Evolutionary conservation across 805 yeast genomes (phyloP), one percentile per base, ranked within the genome.

Genomic region (Pichia insulana): DNA sequence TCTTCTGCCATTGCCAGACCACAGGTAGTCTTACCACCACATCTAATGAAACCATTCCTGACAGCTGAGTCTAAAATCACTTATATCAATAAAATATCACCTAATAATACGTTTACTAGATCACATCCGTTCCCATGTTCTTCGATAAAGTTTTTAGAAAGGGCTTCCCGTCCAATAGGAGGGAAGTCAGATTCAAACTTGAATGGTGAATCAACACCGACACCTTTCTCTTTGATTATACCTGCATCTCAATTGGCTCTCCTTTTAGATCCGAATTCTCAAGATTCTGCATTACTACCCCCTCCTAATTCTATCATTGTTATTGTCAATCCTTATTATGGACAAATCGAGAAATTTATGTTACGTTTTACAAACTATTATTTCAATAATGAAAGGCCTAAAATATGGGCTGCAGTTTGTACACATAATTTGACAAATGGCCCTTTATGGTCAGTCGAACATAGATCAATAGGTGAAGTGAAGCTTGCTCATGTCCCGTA

Each of bases 271-370:
- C 25, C 44, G 18, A 30, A 26, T 9, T 12, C 18, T 12, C 22
- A 32, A 18, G 17, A 31, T 8, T 16, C 31, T 36, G 30, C n/a
- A 34, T 25, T 31, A 11, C 22, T 48, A 46, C 43, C 39, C 22
- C 33, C 35, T 34, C 28, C 34, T 13, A 37, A 51, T 10, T 46
- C 62, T 8, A 55, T 48, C 33, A 18, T 59, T 6, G n/a, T 58
- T 3, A 47, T 58, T 34, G 47, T 59, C 11, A 50, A 58, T 41
- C 58, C 62, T 1, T 30, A 41, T 16, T 44, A 52, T 12, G 58
- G 55, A 8, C 33, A 39, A 8, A 34, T 52, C 4, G 54, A 54
- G 13, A 34, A n/a, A 1, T 37, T 47, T 3, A 22, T 50, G 4
- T n/a, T 34, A 1, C 22, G 19, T 3, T 48, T 51, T 38, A 33